These are phyloP conservation scores for Salicornia ramosissima DNA, from an alignment of 148 eudicot genomes.

Conservation along the genomic window DNA sequence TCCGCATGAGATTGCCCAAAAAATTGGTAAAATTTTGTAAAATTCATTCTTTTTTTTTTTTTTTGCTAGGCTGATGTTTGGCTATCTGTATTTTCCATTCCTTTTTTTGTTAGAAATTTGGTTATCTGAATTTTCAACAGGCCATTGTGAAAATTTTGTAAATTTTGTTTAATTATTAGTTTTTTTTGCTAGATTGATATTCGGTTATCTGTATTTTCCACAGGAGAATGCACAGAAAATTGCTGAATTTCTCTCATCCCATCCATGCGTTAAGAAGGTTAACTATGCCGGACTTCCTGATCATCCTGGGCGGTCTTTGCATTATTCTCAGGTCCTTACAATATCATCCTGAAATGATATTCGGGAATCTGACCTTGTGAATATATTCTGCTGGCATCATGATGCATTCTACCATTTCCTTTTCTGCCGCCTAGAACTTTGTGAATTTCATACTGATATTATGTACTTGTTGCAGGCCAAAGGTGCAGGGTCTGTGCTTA, in stretches of 20 bases:
- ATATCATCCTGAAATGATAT: background rate
- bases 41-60: too few relatives aligned
- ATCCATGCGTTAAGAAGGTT: slow-evolving; percentile 80
- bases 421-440: background rate
- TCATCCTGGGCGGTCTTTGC: slow-evolving; percentile 85
- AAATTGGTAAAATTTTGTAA: too few relatives aligned
- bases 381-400: background rate
- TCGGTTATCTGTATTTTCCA: slow-evolving; percentile 9
- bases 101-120: too few relatives aligned
- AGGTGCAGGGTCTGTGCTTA: slow-evolving; percentile 98
- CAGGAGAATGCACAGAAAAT: slow-evolving; percentile 97
- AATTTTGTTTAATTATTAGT: too few relatives aligned
- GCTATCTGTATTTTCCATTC: too few relatives aligned
- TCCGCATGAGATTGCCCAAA: too few relatives aligned
- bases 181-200: background rate
- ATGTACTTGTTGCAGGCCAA: slow-evolving; percentile 55
- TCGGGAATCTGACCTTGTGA: background rate
- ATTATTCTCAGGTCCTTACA: slow-evolving; percentile 73
- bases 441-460: background rate
- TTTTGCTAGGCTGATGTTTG: too few relatives aligned
- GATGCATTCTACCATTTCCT: background rate
- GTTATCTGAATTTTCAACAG: too few relatives aligned
- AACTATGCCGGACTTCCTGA: slow-evolving; percentile 91
- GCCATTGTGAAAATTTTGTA: too few relatives aligned
- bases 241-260: slow-evolving; percentile 87